Percentiles rank a stretch among this genome's conserved stretches.
These are phyloP conservation scores for Moesziomyces sp. DNA, from an alignment of 1,284 basidiomycete genomes.

Conservation along the genomic window DNA sequence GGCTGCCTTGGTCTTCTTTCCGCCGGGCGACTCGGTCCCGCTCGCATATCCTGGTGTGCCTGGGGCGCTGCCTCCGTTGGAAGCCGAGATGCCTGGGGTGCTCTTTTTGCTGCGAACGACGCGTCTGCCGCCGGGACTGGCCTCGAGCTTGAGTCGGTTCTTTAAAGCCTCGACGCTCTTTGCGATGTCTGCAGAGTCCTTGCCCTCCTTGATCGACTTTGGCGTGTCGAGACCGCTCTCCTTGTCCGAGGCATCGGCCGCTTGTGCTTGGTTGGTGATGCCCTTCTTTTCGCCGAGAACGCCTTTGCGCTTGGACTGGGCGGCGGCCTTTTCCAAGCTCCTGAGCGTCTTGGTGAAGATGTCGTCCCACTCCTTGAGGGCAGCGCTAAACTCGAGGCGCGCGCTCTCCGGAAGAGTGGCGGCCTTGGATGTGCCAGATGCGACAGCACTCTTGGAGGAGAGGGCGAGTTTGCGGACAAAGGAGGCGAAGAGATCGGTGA, in stretches of 20 bases:
- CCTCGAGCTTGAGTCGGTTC: slow-evolving; percentile 73
- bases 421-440: slow-evolving; percentile 76
- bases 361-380: slow-evolving; percentile 83
- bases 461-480: slow-evolving; percentile 69
- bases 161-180: slow-evolving; percentile 91
- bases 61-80: slow-evolving; percentile 71
- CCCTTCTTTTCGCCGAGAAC: slow-evolving; percentile 47
- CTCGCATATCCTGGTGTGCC: slow-evolving; percentile 54
- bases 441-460: slow-evolving; percentile 81
- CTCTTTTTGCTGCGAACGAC: slow-evolving; percentile 70
- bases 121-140: slow-evolving; percentile 73
- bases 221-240: slow-evolving; percentile 47
- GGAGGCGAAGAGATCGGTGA: slow-evolving; percentile 55
- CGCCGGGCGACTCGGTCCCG: slow-evolving; percentile 40
- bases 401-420: slow-evolving; percentile 40
- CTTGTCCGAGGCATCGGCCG: slow-evolving; percentile 32
- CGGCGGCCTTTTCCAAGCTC: slow-evolving; percentile 79
- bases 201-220: slow-evolving; percentile 64
- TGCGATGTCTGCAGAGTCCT: slow-evolving; percentile 88
- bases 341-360: slow-evolving; percentile 82
- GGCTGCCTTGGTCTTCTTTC: slow-evolving; percentile 73
- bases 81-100: slow-evolving; percentile 64
- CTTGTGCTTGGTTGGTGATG: slow-evolving; percentile 28
- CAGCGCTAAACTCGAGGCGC: slow-evolving; percentile 74
- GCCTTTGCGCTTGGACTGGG: slow-evolving; percentile 65